Conservation (phyloP, 257 asterid species). For the Solanum habrochaites region DNA sequence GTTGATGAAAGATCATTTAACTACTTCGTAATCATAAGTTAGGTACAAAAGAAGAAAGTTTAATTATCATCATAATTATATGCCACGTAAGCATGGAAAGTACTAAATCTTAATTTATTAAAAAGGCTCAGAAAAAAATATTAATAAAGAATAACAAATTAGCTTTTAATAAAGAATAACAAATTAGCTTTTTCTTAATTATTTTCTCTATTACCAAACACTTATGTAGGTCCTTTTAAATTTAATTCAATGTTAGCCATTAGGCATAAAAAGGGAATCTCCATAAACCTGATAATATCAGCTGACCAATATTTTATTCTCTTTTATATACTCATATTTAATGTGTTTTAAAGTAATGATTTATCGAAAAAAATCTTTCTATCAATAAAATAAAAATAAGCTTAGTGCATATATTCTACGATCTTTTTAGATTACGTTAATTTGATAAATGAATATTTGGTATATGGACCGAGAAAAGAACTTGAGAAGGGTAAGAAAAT, state of each 20-base stretch:
- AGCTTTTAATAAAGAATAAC: neutral
- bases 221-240: neutral
- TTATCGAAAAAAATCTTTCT: neutral
- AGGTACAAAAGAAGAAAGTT: neutral
- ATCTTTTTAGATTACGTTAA: fast-evolving
- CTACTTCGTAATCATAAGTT: neutral
- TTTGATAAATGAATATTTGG: no score
- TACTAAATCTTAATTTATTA: neutral
- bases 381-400: no score
- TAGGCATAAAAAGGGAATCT: neutral
- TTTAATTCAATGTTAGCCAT: neutral
- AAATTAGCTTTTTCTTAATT: neutral
- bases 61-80: neutral
- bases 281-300: neutral
- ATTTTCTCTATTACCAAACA: neutral
- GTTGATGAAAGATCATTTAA: neutral
- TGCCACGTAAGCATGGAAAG: neutral
- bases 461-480: neutral
- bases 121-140: neutral
- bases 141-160: neutral
- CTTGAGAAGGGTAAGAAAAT: neutral
- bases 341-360: no score
- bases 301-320: neutral
- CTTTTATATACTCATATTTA: neutral
- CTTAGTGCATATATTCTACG: neutral